A percentile compares a stretch with the other conserved stretches of the same genome.
Evolutionary conservation across 352 stramenopile species (phyloP).

Genomic region (Globisporangium recalcitrans): DNA sequence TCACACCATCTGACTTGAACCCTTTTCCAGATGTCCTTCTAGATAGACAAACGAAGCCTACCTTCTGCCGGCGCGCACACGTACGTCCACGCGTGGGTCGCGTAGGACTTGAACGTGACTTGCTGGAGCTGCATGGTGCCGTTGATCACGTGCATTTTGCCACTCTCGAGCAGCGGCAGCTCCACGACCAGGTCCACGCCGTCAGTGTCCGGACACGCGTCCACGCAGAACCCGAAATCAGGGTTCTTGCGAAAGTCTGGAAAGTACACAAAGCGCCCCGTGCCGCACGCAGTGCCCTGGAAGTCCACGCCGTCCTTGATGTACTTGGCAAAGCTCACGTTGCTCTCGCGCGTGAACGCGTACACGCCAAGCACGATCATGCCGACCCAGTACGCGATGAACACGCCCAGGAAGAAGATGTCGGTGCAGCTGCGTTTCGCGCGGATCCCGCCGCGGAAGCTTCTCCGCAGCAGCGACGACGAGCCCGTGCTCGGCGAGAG

Average conservation of each 20-base stretch:
- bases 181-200: slow-evolving; percentile 43
- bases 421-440: slow-evolving; percentile 55
- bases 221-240: slow-evolving; percentile 79
- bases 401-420: slow-evolving; percentile 42
- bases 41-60: slow-evolving; percentile 13
- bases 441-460: slow-evolving; percentile 35
- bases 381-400: slow-evolving; percentile 68
- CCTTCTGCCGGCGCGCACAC: slow-evolving; percentile 56
- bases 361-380: slow-evolving; percentile 68
- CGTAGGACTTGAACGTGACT: slow-evolving; percentile 64
- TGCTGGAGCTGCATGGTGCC: slow-evolving; percentile 25
- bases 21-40: neutral
- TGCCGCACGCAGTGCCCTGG: slow-evolving; percentile 48
- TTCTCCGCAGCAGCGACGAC: slow-evolving; percentile 33
- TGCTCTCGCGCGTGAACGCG: slow-evolving; percentile 65
- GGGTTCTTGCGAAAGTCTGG: slow-evolving; percentile 57
- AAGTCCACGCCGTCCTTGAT: slow-evolving; percentile 80
- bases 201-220: slow-evolving; percentile 34
- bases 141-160: slow-evolving; percentile 23
- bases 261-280: slow-evolving; percentile 65
- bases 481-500: slow-evolving; percentile 47
- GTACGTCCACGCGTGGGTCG: slow-evolving; percentile 60
- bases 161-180: slow-evolving; percentile 36
- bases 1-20: no score
- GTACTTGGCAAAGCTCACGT: slow-evolving; percentile 61